phyloP scores from a whole-genome alignment of 441 rosid genomes.

The Pelargonium cotyledonis region DNA sequence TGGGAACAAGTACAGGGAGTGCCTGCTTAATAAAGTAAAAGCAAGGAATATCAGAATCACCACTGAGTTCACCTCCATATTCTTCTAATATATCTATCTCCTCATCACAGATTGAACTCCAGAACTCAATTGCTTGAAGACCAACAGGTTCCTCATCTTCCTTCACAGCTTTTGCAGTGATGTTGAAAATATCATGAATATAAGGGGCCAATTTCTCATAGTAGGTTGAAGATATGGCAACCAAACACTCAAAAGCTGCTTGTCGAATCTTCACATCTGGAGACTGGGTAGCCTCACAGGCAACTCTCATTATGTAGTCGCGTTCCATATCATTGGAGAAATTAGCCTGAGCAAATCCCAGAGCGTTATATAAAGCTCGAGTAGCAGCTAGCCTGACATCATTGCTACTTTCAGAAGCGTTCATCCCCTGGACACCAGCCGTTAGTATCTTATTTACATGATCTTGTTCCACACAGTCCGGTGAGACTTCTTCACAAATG shows the following conservation, averaged over 20 bases:
- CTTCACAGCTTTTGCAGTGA: slow-evolving; percentile 4
- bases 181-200: slow-evolving; percentile 9
- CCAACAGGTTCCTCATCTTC: slow-evolving; percentile 9
- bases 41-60: slow-evolving; percentile 9
- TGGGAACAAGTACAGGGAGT: slow-evolving; percentile 7
- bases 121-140: slow-evolving; percentile 10
- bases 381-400: slow-evolving; percentile 11
- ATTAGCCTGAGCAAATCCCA: slow-evolving; percentile 8
- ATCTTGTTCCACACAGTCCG: slow-evolving; percentile 1
- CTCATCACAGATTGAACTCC: slow-evolving; percentile 9
- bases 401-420: neutral
- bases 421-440: slow-evolving; percentile 5
- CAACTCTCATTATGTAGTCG: slow-evolving; percentile 2
- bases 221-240: slow-evolving; percentile 6
- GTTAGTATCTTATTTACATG: slow-evolving; percentile 8
- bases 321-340: slow-evolving; percentile 7
- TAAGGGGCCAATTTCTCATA: slow-evolving; percentile 6
- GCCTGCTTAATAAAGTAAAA: slow-evolving; percentile 11
- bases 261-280: slow-evolving; percentile 7
- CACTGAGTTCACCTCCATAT: neutral
- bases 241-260: slow-evolving; percentile 11
- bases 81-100: slow-evolving; percentile 10
- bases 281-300: neutral
- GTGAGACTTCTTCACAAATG: slow-evolving; percentile 10
- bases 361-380: slow-evolving; percentile 1